Conservation (phyloP, 2,329 filamentous ascomycete genomes). For the Phoma herbarum region DNA sequence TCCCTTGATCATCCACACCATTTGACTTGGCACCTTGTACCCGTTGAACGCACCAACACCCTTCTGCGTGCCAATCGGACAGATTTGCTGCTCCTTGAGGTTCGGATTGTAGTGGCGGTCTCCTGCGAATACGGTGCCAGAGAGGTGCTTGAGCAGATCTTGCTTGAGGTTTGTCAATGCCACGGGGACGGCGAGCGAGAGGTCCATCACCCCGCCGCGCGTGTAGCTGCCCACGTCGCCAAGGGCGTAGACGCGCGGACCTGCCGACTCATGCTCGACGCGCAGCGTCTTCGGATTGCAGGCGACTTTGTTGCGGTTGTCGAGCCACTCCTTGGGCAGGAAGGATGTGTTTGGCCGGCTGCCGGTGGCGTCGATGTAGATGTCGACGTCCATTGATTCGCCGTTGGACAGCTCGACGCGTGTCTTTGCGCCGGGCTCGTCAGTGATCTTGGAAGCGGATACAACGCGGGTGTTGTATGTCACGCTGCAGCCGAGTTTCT, state of each 20-base stretch:
- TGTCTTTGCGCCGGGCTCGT: constrained; percentile 53
- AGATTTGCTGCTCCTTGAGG: constrained; percentile 47
- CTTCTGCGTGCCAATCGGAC: constrained; percentile 49
- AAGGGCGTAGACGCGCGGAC: constrained; percentile 57
- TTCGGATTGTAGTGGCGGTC: constrained; percentile 47
- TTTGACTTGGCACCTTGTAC: constrained; percentile 49
- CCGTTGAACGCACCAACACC: constrained; percentile 52
- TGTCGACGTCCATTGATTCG: constrained; percentile 58
- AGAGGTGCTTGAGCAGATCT: constrained; percentile 53
- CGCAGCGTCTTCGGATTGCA: constrained; percentile 59
- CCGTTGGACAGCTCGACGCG: constrained; percentile 57
- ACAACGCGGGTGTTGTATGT: constrained; percentile 52
- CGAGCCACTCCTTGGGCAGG: constrained; percentile 60
- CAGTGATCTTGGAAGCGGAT: constrained; percentile 35
- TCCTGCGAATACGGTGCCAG: constrained; percentile 34
- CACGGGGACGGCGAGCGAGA: constrained; percentile 54
- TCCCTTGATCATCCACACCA: constrained; percentile 57
- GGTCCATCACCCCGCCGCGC: constrained; percentile 56
- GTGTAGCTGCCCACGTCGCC: constrained; percentile 60
- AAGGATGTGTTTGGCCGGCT: constrained; percentile 62
- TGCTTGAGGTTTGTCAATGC: constrained; percentile 57
- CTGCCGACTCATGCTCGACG: constrained; percentile 54
- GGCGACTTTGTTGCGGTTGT: constrained; percentile 59
- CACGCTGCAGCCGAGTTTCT: constrained; percentile 58
- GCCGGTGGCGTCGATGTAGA: constrained; percentile 65